Evolutionary conservation across 768 basidiomycete genomes (phyloP), one percentile per base, ranked within the genome.

Genomic region (Leccinum aurantiacum): DNA sequence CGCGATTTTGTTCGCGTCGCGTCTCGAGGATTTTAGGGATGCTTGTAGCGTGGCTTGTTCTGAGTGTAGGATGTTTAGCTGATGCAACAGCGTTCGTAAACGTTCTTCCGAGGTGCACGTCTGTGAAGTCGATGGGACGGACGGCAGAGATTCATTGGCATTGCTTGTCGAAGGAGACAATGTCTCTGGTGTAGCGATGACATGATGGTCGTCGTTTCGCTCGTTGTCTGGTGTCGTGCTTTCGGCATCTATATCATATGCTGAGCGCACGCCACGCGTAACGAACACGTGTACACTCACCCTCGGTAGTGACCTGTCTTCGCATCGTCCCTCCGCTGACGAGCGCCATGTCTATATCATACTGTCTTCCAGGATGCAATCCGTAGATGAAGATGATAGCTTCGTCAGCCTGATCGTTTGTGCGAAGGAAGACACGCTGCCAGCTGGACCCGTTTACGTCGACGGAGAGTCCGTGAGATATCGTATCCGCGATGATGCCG

Each of bases 311-410:
- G 60, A 94, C 84, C 66, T 88, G 86, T 56, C 80, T 81, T 41
- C 83, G 78, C 24, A 89, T 76, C 63, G 83, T 78, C 25, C 85
- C 87, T 6, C 80, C 80, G 9, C 85, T 84, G 5, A 88, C 85
- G 27, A 95, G 80, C 2, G 82, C 87, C 11, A 97, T 77, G 67
- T 94, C 91, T 54, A 97, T 87, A 67, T 97, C 93, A 67, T 97
- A 97, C 70, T 92, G 90, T 58, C 91, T 82, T 2, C 91, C 91
- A 4, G 93, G 94, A 78, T 90, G 83, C 50, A 98, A 79, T 1
- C 92, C 93, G 60, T 93, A 95, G 27, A 98, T 84, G 60, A 96
- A 91, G 55, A 97, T 92, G 58, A 95, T 85, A 0, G 93, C 95
- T 68, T 96, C 90, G 64, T 95, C 93, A 0, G 82, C 80, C 56